phyloP scores from a whole-genome alignment of 2,329 filamentous ascomycete species.

The Furcasterigmium sp. region DNA sequence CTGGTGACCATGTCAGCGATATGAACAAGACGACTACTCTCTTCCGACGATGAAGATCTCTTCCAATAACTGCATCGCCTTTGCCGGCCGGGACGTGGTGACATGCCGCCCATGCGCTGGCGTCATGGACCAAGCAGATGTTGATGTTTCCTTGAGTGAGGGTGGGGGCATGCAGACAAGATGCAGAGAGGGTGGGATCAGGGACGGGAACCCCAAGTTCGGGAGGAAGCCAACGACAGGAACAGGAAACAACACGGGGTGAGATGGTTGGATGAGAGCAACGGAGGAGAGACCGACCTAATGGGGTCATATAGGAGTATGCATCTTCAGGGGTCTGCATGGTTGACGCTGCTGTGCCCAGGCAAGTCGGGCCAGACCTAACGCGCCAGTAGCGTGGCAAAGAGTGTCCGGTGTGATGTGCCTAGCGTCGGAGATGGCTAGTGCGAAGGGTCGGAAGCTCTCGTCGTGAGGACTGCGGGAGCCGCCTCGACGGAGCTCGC shows the following conservation, averaged over 20 bases:
- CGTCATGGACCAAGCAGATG: neutral
- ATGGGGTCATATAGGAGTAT: slow-evolving; percentile 46
- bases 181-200: neutral
- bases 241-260: slow-evolving; percentile 38
- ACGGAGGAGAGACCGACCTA: slow-evolving; percentile 42
- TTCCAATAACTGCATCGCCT: too few species aligned
- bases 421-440: neutral
- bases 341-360: slow-evolving; percentile 29
- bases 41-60: too few species aligned
- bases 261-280: slow-evolving; percentile 38
- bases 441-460: neutral
- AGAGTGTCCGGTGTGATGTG: slow-evolving; percentile 5
- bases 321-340: slow-evolving; percentile 42
- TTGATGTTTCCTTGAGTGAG: too few species aligned
- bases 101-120: neutral
- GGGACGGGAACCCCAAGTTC: slow-evolving; percentile 21
- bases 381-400: slow-evolving; percentile 10
- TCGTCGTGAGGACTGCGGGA: too few species aligned
- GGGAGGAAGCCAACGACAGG: slow-evolving; percentile 39
- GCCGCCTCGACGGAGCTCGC: too few species aligned
- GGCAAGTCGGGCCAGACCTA: slow-evolving; percentile 9
- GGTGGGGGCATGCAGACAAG: neutral
- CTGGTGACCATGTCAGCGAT: slow-evolving; percentile 22
- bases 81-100: neutral
- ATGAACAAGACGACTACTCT: too few species aligned